These are phyloP conservation scores for Dactylellina cionopaga DNA, from an alignment of 2,329 filamentous ascomycete genomes.

Conservation along the genomic window DNA sequence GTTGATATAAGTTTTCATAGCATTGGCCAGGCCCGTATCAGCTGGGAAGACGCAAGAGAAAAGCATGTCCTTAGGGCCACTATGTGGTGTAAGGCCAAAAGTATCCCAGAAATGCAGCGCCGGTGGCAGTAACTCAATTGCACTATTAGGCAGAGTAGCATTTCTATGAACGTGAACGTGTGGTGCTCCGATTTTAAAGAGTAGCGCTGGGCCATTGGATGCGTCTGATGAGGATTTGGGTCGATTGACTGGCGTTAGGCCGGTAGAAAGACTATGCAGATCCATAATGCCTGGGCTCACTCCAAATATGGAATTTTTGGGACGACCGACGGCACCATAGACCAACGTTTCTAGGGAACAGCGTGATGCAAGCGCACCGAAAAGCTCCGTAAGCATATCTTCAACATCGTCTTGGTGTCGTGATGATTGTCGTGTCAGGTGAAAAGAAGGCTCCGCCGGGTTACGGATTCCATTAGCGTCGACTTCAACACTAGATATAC, in stretches of 20 bases:
- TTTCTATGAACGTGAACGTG: slow-evolving; percentile 73
- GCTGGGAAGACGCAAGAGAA: slow-evolving; percentile 77
- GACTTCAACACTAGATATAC: slow-evolving; percentile 36
- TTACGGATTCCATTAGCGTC: slow-evolving; percentile 34
- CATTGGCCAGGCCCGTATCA: slow-evolving; percentile 71
- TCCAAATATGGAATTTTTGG: slow-evolving; percentile 37
- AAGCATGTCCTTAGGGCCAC: slow-evolving; percentile 75
- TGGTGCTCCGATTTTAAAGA: slow-evolving; percentile 74
- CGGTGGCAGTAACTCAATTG: slow-evolving; percentile 77
- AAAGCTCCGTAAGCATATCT: slow-evolving; percentile 31
- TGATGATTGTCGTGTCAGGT: slow-evolving; percentile 19
- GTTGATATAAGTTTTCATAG: slow-evolving; percentile 72
- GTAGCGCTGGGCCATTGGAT: slow-evolving; percentile 1
- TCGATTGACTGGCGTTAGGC: slow-evolving; percentile 37
- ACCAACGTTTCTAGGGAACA: slow-evolving; percentile 42
- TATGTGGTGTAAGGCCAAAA: slow-evolving; percentile 76
- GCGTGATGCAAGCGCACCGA: slow-evolving; percentile 26
- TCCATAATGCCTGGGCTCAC: slow-evolving; percentile 43
- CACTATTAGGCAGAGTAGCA: slow-evolving; percentile 69
- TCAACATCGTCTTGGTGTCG: slow-evolving; percentile 40
- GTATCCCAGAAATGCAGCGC: slow-evolving; percentile 84
- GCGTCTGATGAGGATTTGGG: slow-evolving; percentile 40
- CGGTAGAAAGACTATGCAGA: slow-evolving; percentile 16
- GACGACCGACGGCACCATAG: slow-evolving; percentile 29
- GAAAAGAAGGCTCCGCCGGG: slow-evolving; percentile 16